Percentiles rank a stretch among this genome's conserved stretches.
Conservation (phyloP, 73 alveolate species). For the Tetrahymena thermophila region DNA sequence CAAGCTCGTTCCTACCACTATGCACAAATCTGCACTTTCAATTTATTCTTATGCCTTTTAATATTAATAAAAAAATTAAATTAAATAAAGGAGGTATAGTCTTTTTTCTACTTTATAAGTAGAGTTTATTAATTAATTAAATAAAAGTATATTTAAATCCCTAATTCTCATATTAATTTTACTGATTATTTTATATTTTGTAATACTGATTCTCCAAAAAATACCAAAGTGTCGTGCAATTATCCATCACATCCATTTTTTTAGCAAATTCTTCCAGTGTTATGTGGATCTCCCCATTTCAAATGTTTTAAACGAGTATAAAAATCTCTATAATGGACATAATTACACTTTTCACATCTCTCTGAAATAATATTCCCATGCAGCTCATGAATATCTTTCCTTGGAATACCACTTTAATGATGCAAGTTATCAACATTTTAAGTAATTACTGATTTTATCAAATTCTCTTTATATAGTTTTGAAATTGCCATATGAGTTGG, state of each 20-base stretch:
- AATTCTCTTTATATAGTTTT: conserved; percentile 42
- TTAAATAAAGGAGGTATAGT: background rate
- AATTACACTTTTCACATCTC: conserved; percentile 1
- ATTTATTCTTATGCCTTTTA: background rate
- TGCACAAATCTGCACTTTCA: background rate
- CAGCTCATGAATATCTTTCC: conserved; percentile 48
- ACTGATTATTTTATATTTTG: background rate
- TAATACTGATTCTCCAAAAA: background rate
- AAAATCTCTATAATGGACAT: conserved; percentile 14
- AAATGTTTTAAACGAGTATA: background rate
- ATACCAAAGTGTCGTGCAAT: background rate
- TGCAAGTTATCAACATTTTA: conserved; percentile 62
- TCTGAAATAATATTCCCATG: conserved; percentile 42
- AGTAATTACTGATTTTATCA: conserved; percentile 55
- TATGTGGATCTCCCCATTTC: background rate
- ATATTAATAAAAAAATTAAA: background rate
- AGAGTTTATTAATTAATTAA: background rate
- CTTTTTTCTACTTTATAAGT: background rate
- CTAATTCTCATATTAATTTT: background rate
- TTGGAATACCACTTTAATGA: conserved; percentile 57
- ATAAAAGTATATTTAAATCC: background rate
- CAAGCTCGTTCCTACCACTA: background rate
- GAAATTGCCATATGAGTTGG: conserved; percentile 56
- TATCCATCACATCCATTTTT: background rate
- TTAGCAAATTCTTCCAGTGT: background rate